Percentiles rank a stretch among this genome's conserved stretches.
Evolutionary conservation across 2,329 filamentous ascomycete genomes (phyloP).

Genomic region (Arachnomyces sp.): DNA sequence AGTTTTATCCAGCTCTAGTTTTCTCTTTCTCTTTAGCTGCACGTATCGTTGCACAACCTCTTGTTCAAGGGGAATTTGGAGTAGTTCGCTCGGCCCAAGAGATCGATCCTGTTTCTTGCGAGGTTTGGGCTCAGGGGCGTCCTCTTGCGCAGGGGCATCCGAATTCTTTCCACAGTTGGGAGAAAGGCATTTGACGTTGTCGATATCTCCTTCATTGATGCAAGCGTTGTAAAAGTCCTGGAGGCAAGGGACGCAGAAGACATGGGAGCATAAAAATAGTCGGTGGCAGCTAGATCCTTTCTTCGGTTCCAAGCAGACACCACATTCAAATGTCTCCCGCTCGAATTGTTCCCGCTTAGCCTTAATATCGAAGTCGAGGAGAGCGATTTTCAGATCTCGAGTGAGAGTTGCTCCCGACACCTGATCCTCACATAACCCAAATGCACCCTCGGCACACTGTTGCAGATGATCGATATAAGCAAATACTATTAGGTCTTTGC

Average conservation of each 20-base stretch:
- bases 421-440: conserved; percentile 41
- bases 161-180: conserved; percentile 66
- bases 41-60: conserved; percentile 79
- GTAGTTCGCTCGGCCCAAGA: conserved; percentile 74
- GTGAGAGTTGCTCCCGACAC: conserved; percentile 35
- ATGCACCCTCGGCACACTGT: conserved; percentile 49
- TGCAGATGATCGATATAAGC: conserved; percentile 55
- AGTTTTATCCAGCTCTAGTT: conserved; percentile 82
- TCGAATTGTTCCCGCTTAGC: conserved; percentile 70
- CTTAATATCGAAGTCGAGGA: conserved; percentile 72
- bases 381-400: conserved; percentile 53
- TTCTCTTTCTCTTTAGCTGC: conserved; percentile 82
- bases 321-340: conserved; percentile 77
- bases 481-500: conserved; percentile 49
- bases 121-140: conserved; percentile 14
- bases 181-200: conserved; percentile 69
- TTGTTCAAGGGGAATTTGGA: conserved; percentile 65
- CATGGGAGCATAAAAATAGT: conserved; percentile 76
- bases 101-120: conserved; percentile 57
- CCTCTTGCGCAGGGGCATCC: conserved; percentile 15
- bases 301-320: conserved; percentile 84
- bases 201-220: conserved; percentile 76
- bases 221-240: conserved; percentile 84
- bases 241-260: conserved; percentile 84
- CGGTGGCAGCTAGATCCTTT: conserved; percentile 76